Base-by-base conservation (phyloP, 2,329 filamentous ascomycete genomes). In the Ophiostoma piceae region DNA sequence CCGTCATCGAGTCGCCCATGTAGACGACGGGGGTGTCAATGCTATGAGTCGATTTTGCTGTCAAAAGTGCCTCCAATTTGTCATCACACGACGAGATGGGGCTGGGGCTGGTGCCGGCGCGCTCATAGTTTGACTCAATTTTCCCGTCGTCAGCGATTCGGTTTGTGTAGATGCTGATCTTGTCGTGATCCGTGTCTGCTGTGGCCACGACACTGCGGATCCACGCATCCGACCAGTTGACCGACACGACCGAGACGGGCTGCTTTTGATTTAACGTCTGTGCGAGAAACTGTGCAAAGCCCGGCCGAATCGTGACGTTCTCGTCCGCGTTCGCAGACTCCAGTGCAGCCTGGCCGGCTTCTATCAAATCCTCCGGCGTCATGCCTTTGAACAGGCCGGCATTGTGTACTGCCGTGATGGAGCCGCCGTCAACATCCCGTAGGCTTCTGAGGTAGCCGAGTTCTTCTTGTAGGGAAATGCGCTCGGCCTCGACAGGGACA, bases 1-100 rank as follows among this genome's bases (percentile, higher is more conserved):
- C 85, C 1, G 85, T 87, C 1, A 80, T 80, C 37, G 85, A 86
- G 75, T 88, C 85, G 8, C 85, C 85, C 75, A 87, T 82, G 77
- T 87, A 88, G n/a, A 85, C 75, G n/a, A 70, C 65, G 11, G 39
- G 11, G 39, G 11, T 11, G 12, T 41, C 39, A 3, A 14, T 41
- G 11, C 11, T 41, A 6, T 35, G 35, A 4, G 39, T 11, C 39
- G 12, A 37, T 7, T 67, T 22, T 12, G 62, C 32, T 1, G 70
- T 71, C 41, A 75, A 69, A 71, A 85, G 74, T 2, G 79, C 82
- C 12, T 77, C 76, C 22, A 81, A 74, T 77, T 86, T 86, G 75
- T 86, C 84, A 7, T 75, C 70, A 2, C 80, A 81, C 47, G 82
- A 83, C 29, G 77, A 78, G 62, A 81, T 12, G 1, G 72, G 70